phyloP scores from a whole-genome alignment of 2,329 filamentous ascomycete species.

The Beauveria asiatica region DNA sequence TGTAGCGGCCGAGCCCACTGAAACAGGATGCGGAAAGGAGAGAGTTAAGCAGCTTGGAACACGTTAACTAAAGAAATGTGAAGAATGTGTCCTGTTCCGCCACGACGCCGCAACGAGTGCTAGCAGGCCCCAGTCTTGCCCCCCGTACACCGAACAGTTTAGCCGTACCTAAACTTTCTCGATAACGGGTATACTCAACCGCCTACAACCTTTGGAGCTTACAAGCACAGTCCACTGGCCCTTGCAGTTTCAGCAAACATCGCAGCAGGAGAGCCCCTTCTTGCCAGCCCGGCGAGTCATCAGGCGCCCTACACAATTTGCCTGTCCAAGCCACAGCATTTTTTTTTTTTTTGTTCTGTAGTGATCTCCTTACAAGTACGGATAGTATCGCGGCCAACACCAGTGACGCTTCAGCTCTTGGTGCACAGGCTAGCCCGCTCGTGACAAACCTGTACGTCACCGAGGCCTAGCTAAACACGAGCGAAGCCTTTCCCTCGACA shows the following conservation, averaged over 20 bases:
- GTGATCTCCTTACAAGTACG: not conserved
- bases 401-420: not conserved
- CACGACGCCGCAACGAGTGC: too few species aligned
- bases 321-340: too few species aligned
- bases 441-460: conserved; percentile 9
- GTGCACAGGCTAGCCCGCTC: not conserved
- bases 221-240: not conserved
- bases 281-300: not conserved
- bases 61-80: not conserved
- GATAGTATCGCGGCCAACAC: not conserved
- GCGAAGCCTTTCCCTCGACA: conserved; percentile 1
- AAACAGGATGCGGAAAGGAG: not conserved
- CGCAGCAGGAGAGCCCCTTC: not conserved
- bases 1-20: not conserved
- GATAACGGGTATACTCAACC: not conserved
- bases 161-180: too few species aligned
- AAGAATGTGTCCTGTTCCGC: conserved; percentile 6
- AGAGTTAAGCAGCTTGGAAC: not conserved
- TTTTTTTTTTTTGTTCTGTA: too few species aligned
- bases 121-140: too few species aligned
- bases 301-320: not conserved
- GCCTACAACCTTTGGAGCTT: not conserved
- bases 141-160: too few species aligned
- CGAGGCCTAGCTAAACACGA: not conserved
- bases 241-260: not conserved